These are phyloP conservation scores for Colletotrichum chlorophyti DNA, from an alignment of 2,329 filamentous ascomycete genomes.

Conservation along the genomic window DNA sequence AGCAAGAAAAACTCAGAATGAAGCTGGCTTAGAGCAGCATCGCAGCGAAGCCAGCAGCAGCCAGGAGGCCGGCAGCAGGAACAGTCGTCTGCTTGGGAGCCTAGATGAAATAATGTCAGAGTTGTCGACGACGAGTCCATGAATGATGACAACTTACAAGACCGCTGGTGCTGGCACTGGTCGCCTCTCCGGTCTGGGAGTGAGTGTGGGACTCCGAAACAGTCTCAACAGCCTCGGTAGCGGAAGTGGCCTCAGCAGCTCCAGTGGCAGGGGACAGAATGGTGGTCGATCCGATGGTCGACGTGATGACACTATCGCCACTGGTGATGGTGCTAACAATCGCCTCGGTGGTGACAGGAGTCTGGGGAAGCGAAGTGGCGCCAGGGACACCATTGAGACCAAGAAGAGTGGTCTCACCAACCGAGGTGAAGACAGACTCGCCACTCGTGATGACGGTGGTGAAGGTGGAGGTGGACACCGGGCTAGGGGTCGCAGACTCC, in stretches of 20 bases:
- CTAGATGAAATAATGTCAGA: slow-evolving; percentile 5
- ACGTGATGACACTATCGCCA: slow-evolving; percentile 12
- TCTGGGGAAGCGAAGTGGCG: slow-evolving; percentile 6
- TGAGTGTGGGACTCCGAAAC: not conserved
- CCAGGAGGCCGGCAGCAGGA: slow-evolving; percentile 51
- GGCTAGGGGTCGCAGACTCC: slow-evolving; percentile 29
- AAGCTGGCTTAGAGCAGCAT: slow-evolving; percentile 52
- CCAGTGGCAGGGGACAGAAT: slow-evolving; percentile 33
- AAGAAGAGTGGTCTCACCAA: slow-evolving; percentile 37
- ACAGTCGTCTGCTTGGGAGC: slow-evolving; percentile 45
- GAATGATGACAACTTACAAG: slow-evolving; percentile 35
- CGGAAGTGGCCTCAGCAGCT: slow-evolving; percentile 21
- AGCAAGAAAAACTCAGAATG: slow-evolving; percentile 21
- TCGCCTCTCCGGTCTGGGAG: slow-evolving; percentile 13
- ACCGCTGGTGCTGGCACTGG: slow-evolving; percentile 17
- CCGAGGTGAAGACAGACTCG: slow-evolving; percentile 34
- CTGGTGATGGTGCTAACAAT: slow-evolving; percentile 26
- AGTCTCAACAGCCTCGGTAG: slow-evolving; percentile 9
- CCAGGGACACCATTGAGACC: slow-evolving; percentile 18
- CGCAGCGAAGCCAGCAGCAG: slow-evolving; percentile 56
- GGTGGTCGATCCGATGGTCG: slow-evolving; percentile 33
- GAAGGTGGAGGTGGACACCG: slow-evolving; percentile 41
- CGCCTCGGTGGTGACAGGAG: slow-evolving; percentile 21
- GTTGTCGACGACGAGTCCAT: too few species aligned
- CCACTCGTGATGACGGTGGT: slow-evolving; percentile 33